A percentile compares a stretch with the other conserved stretches of the same genome.
Evolutionary conservation across 1,139 yeast species (phyloP).

Genomic region (Magnusiomyces suaveolens): DNA sequence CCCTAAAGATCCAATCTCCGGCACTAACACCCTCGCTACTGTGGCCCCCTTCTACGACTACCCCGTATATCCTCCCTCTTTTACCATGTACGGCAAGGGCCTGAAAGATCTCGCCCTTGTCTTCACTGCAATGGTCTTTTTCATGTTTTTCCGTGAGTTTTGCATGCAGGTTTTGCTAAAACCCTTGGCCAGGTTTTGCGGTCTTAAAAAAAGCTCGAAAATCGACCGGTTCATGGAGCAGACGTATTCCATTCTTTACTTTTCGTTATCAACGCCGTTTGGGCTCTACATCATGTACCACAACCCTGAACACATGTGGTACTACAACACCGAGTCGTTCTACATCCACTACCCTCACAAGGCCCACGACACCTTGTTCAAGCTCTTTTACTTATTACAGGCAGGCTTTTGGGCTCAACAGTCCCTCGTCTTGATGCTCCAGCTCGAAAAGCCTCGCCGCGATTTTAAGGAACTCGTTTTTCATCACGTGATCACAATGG

Average conservation of each 20-base stretch:
- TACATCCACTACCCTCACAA: slow-evolving; percentile 77
- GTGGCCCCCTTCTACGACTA: background rate
- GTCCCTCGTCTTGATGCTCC: slow-evolving; percentile 67
- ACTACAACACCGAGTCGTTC: slow-evolving; percentile 72
- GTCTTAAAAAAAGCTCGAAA: slow-evolving; percentile 51
- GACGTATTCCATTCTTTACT: slow-evolving; percentile 73
- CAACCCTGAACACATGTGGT: slow-evolving; percentile 46
- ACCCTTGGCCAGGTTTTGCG: slow-evolving; percentile 54
- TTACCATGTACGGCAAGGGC: slow-evolving; percentile 68
- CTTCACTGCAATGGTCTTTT: slow-evolving; percentile 68
- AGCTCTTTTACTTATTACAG: slow-evolving; percentile 77
- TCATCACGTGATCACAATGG: slow-evolving; percentile 87
- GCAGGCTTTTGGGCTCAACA: slow-evolving; percentile 98
- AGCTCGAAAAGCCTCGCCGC: slow-evolving; percentile 88
- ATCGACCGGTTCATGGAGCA: slow-evolving; percentile 85
- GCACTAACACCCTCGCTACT: background rate
- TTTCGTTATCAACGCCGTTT: slow-evolving; percentile 70
- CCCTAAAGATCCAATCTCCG: slow-evolving; percentile 27
- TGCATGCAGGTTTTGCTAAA: slow-evolving; percentile 70
- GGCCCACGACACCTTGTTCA: slow-evolving; percentile 59
- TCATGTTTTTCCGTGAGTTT: slow-evolving; percentile 86
- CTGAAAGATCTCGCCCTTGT: slow-evolving; percentile 72
- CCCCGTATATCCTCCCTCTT: slow-evolving; percentile 17
- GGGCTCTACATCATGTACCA: slow-evolving; percentile 83
- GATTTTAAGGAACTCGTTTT: slow-evolving; percentile 84